Evolutionary conservation across 371 early-diverging fungal genomes (phyloP).

Genomic region (Mucor racemosus): DNA sequence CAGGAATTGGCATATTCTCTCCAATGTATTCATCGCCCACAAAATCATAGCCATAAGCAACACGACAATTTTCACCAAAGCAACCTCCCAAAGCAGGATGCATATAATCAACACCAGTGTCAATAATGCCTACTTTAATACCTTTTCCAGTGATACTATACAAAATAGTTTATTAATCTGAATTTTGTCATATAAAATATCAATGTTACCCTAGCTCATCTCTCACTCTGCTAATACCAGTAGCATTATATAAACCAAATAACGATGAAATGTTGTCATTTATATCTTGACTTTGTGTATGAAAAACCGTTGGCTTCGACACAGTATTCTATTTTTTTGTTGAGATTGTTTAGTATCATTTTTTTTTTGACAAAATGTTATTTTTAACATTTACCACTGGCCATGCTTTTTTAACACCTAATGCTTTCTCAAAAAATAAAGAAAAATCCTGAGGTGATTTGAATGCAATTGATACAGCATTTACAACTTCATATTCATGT

Average conservation of each 20-base stretch:
- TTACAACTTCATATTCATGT: conserved; percentile 43
- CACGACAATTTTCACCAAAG: conserved; percentile 64
- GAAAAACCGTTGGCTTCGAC: conserved; percentile 21
- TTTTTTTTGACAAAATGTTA: too few relatives aligned
- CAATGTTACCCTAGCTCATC: conserved; percentile 35
- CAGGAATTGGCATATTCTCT: conserved; percentile 28
- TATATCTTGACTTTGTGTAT: background rate
- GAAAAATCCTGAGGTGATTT: conserved; percentile 28
- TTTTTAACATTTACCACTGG: conserved; percentile 39
- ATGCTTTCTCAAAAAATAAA: conserved; percentile 33
- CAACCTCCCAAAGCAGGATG: conserved; percentile 79
- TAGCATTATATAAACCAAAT: conserved; percentile 38
- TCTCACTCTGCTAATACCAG: conserved; percentile 36
- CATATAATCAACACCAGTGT: conserved; percentile 62
- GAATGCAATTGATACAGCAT: conserved; percentile 47
- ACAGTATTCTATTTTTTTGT: conserved; percentile 14
- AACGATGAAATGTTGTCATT: conserved; percentile 16
- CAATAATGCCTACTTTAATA: conserved; percentile 41
- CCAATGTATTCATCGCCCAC: conserved; percentile 51
- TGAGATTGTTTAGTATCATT: too few relatives aligned
- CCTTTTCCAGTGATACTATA: conserved; percentile 29
- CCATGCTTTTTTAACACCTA: conserved; percentile 43
- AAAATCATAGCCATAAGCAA: conserved; percentile 68
- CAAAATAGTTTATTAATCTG: background rate
- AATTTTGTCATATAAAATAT: background rate